Base-by-base conservation (phyloP, 805 yeast species). In the Wickerhamomyces pijperi region DNA sequence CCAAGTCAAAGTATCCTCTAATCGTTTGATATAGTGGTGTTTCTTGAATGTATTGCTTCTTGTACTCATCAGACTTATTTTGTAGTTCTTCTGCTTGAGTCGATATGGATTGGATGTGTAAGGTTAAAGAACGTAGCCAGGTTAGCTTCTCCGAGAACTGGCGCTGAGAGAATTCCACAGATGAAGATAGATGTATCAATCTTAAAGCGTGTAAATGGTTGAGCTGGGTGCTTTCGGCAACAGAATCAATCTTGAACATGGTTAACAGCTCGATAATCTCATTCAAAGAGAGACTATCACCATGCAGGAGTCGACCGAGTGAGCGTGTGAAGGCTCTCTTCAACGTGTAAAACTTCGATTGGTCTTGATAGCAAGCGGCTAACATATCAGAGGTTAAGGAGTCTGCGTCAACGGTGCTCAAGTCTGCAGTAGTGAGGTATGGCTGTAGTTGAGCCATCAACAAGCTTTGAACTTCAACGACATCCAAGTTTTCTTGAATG, bases 101-200 rank as follows among this genome's bases (percentile, higher is more conserved):
- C 9, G 23, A 21, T 6, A 7, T 6, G 6, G 23, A 21, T 21
- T 21, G 23, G 23, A 21, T 25, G 14, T 25, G 12, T 4, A 12
- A 9, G 13, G 9, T 58, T 18, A 82, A 56, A 35, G 80, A 63
- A 44, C 87, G 63, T 46, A 72, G 65, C 86, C 88, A 82, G 0
- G 78, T 57, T 8, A 65, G 46, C 8, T 59, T 56, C 34, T 59
- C 64, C 35, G 58, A 58, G 19, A 59, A 53, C 3, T 42, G 45
- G 42, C 64, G 68, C 37, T 60, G 59, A 13, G 46, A 39, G 14
- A 21, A 21, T 6, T 50, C 42, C 7, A 51, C 41, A 9, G 48
- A 49, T 19, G 49, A 47, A 8, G 54, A 52, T 36, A 69, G 54
- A 7, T 74, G 66, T 1, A 79, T 54, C 5, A 78, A 54, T 44